Conservation (phyloP, 768 basidiomycete genomes). For the Panaeolus cyanescens region DNA sequence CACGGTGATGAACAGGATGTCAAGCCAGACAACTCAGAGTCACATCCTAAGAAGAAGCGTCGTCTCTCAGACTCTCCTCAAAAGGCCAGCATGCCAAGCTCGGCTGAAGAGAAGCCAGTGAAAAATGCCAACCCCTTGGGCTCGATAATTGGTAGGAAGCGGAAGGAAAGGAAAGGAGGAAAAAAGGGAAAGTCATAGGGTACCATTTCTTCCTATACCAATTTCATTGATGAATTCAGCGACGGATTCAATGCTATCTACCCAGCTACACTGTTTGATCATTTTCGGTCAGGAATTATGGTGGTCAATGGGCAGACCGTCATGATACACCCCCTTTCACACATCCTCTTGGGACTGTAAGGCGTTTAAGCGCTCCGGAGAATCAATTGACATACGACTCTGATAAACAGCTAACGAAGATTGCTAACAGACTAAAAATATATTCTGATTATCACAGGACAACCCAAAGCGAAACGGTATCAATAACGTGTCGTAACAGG, state of each 20-base stretch:
- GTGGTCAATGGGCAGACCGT: too few relatives aligned
- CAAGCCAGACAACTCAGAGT: constrained; percentile 8
- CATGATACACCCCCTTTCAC: not conserved
- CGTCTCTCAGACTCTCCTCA: constrained; percentile 11
- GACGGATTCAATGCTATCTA: not conserved
- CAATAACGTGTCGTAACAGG: not conserved
- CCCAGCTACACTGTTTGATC: not conserved
- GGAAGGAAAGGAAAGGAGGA: constrained; percentile 61
- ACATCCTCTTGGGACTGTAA: not conserved
- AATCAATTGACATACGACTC: not conserved
- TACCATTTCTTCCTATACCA: not conserved
- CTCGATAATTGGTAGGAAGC: constrained; percentile 78
- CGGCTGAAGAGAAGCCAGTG: constrained; percentile 6
- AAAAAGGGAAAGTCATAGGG: constrained; percentile 20
- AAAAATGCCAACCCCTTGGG: constrained; percentile 48
- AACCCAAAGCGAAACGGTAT: not conserved
- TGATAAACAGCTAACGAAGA: not conserved
- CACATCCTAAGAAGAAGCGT: constrained; percentile 18
- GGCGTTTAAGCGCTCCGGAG: not conserved
- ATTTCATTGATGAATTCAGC: too few relatives aligned
- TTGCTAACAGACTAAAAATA: not conserved
- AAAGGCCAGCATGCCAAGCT: constrained; percentile 5
- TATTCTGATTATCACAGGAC: not conserved
- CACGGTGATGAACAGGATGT: constrained; percentile 9
- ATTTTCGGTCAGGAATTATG: too few relatives aligned